Conservation (phyloP, 176 grass and related monocot species). For the Oropetium thomaeum region DNA sequence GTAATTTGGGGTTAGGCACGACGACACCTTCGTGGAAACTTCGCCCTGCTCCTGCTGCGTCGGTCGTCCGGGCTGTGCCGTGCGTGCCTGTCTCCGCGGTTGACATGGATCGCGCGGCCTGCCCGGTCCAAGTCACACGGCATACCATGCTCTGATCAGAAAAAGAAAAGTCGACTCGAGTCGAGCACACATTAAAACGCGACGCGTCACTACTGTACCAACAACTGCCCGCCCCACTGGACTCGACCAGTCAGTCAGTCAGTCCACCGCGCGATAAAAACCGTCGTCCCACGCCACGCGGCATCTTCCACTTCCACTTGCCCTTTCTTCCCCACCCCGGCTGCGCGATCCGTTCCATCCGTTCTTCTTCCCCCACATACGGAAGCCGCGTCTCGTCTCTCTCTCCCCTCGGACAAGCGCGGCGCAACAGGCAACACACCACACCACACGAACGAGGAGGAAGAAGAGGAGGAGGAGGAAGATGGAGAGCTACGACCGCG, state of each 20-base stretch:
- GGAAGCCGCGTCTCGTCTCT: neutral
- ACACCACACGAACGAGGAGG: neutral
- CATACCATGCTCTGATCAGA: too few relatives aligned
- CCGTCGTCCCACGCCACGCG: neutral
- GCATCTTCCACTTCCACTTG: neutral
- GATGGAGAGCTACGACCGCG: conserved; percentile 56
- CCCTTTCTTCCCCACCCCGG: too few relatives aligned
- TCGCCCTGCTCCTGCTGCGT: neutral
- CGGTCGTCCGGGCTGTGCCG: too few relatives aligned
- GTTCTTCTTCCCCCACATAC: too few relatives aligned
- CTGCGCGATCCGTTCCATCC: too few relatives aligned
- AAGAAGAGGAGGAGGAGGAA: neutral
- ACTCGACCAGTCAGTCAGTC: neutral
- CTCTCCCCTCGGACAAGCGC: neutral
- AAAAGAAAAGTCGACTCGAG: too few relatives aligned
- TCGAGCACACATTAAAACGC: neutral
- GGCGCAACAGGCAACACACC: neutral
- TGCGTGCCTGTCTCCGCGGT: too few relatives aligned
- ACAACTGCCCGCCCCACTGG: neutral
- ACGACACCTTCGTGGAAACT: conserved; percentile 28
- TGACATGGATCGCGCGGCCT: neutral
- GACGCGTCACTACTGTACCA: neutral
- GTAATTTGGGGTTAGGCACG: too few relatives aligned
- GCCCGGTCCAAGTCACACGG: neutral
- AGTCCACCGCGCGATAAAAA: neutral